Evolutionary conservation across 805 yeast genomes (phyloP), one percentile per base, ranked within the genome.

Genomic region (Yarrowia yakushimensis): DNA sequence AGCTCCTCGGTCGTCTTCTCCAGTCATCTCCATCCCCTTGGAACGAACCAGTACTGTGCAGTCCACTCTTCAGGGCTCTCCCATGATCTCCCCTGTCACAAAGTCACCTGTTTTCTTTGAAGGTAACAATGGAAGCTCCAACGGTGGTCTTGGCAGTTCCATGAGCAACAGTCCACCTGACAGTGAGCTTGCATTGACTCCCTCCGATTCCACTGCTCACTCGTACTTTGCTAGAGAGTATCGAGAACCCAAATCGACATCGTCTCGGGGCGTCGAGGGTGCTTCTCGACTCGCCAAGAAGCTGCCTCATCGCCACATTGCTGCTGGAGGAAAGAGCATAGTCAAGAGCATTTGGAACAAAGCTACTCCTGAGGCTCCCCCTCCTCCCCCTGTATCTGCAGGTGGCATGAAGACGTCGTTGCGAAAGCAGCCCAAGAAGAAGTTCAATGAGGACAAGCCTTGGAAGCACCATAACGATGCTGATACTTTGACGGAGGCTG

Each of bases 401-500:
- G 61, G 61, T 5, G 61, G 61, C 15, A 60, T 68, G 42, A 62
- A 62, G 63, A 67, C 67, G 8, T 65, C 73, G 13, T 69, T 75
- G 70, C 67, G 78, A 23, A 76, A 73, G 60, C 79, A 78, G 64
- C 77, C 73, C 30, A 76, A 76, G 63, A 69, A 77, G 17, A 72
- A 73, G 27, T 91, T 92, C 73, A 87, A 92, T 70, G 96, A 87
- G 69, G 89, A 88, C 64, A 90, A 91, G 73, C 98, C 98, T 0
- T 91, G 97, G 97, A 91, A 92, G 69, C 85, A 86, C 69, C 97
- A 90, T 73, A 78, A 77, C 30, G 88, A 84, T 64, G 77, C 85
- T 6, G 69, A 66, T 71, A 77, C 66, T 72, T 76, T 80, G 34
- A 72, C 77, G 2, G 79, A 74, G n/a, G 66, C 67, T 15, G 98